These are phyloP conservation scores for Acephala macrosclerotiorum DNA, from an alignment of 2,329 filamentous ascomycete genomes.

Conservation along the genomic window DNA sequence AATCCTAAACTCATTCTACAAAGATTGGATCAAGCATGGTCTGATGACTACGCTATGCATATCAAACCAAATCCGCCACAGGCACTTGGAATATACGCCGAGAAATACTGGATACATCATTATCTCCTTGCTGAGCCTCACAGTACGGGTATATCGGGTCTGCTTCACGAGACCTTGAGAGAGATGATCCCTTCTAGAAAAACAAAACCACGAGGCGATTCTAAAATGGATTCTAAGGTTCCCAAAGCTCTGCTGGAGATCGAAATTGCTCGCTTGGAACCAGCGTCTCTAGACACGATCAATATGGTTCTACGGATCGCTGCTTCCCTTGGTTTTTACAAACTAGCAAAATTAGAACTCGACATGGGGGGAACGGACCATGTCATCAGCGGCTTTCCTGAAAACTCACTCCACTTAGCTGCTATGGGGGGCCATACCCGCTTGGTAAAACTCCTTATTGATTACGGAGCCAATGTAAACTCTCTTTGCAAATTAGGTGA, in stretches of 20 bases:
- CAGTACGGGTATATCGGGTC: too few relatives aligned
- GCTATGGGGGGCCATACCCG: conserved; percentile 7
- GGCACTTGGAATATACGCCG: conserved; percentile 11
- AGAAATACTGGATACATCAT: too few relatives aligned
- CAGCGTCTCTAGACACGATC: too few relatives aligned
- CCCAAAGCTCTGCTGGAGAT: too few relatives aligned
- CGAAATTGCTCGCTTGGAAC: too few relatives aligned
- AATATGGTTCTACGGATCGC: too few relatives aligned
- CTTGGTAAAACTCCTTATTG: conserved; percentile 16
- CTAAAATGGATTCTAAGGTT: too few relatives aligned
- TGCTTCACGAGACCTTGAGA: too few relatives aligned
- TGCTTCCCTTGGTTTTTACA: not conserved
- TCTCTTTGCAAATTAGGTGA: conserved; percentile 1
- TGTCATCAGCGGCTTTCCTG: conserved; percentile 12
- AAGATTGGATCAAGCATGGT: conserved; percentile 10
- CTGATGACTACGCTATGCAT: conserved; percentile 5
- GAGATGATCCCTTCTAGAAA: too few relatives aligned
- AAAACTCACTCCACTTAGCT: conserved; percentile 17
- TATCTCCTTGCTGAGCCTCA: too few relatives aligned
- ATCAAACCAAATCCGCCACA: conserved; percentile 5
- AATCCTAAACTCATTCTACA: conserved; percentile 10
- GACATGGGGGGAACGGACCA: conserved; percentile 16
- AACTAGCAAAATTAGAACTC: conserved; percentile 16
- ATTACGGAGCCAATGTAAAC: conserved; percentile 14
- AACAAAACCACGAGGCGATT: too few relatives aligned